phyloP scores from a whole-genome alignment of 108 stramenopile species.

The Cyclotella sp. region DNA sequence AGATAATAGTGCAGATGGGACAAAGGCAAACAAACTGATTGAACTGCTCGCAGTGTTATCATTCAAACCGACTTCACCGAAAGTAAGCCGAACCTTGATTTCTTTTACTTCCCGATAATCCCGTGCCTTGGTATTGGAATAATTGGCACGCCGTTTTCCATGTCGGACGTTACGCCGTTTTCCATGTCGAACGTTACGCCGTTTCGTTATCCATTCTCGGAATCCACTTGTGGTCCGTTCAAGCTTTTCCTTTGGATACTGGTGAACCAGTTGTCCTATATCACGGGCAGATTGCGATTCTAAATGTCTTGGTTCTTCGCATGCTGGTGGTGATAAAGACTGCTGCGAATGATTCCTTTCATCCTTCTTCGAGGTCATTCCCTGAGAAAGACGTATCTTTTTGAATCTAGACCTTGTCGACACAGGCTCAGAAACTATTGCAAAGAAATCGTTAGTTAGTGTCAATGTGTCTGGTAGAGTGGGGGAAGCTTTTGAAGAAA shows the following conservation, averaged over 20 bases:
- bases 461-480: neutral
- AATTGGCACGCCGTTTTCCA: constrained; percentile 10
- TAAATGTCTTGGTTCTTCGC: neutral
- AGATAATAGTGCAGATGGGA: neutral
- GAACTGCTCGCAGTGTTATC: neutral
- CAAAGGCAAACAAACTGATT: neutral
- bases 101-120: constrained; percentile 5
- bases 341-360: neutral
- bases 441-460: neutral
- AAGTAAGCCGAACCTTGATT: neutral
- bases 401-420: constrained; percentile 37
- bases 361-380: constrained; percentile 6
- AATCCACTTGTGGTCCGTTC: constrained; percentile 8
- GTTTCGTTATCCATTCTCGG: constrained; percentile 26
- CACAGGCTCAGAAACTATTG: constrained; percentile 27
- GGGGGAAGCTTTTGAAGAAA: neutral
- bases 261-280: neutral
- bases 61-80: neutral
- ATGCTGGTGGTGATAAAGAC: neutral
- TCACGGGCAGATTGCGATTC: neutral
- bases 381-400: constrained; percentile 10
- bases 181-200: constrained; percentile 7
- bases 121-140: neutral
- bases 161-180: constrained; percentile 11
- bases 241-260: neutral